These are phyloP conservation scores for Odontarrhena argentea DNA, from an alignment of 345 rosid species.

Conservation along the genomic window DNA sequence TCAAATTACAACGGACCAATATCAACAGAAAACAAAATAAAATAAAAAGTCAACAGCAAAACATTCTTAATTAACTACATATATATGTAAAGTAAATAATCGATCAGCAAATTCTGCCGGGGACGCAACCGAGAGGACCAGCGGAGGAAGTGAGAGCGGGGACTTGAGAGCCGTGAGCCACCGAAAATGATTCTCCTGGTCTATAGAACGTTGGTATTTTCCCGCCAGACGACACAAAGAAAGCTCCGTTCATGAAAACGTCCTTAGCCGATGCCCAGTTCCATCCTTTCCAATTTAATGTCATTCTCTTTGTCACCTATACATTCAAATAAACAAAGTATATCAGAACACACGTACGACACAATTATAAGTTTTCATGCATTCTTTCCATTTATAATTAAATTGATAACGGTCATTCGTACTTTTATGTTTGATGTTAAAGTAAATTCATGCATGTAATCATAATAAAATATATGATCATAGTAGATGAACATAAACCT, in stretches of 20 bases:
- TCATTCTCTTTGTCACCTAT: conserved; percentile 87
- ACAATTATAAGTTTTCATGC: neutral
- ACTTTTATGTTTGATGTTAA: too few relatives aligned
- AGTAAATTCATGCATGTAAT: too few relatives aligned
- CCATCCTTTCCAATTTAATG: conserved; percentile 57
- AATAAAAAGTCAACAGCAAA: too few relatives aligned
- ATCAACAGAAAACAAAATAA: too few relatives aligned
- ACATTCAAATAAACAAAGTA: neutral
- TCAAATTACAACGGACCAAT: too few relatives aligned
- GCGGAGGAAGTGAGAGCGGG: conserved; percentile 70
- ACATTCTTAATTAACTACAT: too few relatives aligned
- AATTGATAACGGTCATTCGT: too few relatives aligned
- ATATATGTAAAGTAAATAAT: too few relatives aligned
- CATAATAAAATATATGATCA: too few relatives aligned
- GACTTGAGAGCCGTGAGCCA: conserved; percentile 58
- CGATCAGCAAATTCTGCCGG: too few relatives aligned
- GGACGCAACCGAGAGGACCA: conserved; percentile 56
- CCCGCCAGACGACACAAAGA: conserved; percentile 84
- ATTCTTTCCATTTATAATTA: neutral
- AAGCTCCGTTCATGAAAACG: conserved; percentile 77
- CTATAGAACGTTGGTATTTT: conserved; percentile 59
- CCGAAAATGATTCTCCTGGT: conserved; percentile 55
- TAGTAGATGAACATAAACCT: conserved; percentile 45
- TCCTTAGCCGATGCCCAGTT: conserved; percentile 86
- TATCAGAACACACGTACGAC: neutral